Evolutionary conservation across 257 asterid species (phyloP).

Genomic region (Osmanthus fragrans): DNA sequence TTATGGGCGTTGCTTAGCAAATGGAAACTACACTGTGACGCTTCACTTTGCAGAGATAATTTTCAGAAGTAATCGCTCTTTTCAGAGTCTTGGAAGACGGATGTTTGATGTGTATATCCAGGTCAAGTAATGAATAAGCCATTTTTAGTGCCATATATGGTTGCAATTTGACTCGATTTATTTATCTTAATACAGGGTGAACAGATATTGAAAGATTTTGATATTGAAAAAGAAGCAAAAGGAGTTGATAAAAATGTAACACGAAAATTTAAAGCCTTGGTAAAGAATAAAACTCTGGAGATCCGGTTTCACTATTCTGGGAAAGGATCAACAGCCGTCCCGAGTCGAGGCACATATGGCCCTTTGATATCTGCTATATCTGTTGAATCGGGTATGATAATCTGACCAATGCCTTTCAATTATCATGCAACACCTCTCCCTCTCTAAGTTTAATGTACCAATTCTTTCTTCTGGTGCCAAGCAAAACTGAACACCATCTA

Average conservation of each 20-base stretch:
- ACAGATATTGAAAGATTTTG: constrained; percentile 39
- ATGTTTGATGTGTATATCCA: constrained; percentile 66
- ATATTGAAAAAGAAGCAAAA: constrained; percentile 40
- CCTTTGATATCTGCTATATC: constrained; percentile 67
- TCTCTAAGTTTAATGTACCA: background rate
- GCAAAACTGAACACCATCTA: background rate
- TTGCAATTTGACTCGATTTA: background rate
- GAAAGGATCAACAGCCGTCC: constrained; percentile 54
- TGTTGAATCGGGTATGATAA: constrained; percentile 44
- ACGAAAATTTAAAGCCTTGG: constrained; percentile 29
- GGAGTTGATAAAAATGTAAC: constrained; percentile 40
- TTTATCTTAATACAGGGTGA: constrained; percentile 37
- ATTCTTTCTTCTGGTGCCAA: background rate
- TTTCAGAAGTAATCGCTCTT: constrained; percentile 48
- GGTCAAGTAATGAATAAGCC: constrained; percentile 29
- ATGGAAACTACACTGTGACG: constrained; percentile 60
- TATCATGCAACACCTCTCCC: background rate
- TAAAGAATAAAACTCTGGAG: constrained; percentile 38
- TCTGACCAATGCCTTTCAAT: background rate
- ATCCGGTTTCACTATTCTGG: constrained; percentile 52
- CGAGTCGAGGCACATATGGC: constrained; percentile 50
- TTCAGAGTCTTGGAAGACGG: constrained; percentile 59
- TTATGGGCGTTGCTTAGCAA: constrained; percentile 64
- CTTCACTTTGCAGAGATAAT: constrained; percentile 68
- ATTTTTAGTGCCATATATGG: background rate